Conservation (phyloP, 371 early-diverging fungal genomes). For the Batrachochytrium dendrobatidis region DNA sequence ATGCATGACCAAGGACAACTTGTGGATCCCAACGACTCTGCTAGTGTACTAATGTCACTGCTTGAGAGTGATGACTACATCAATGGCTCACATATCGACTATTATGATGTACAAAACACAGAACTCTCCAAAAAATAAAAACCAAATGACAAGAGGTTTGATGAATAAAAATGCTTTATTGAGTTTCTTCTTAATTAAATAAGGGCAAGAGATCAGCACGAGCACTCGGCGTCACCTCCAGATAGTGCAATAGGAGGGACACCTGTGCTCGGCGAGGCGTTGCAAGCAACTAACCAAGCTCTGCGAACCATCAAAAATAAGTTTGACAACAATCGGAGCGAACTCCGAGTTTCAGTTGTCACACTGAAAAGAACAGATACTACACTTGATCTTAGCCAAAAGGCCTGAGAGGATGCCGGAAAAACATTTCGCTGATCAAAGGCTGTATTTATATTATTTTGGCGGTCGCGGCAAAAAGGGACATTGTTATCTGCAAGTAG, state of each 20-base stretch:
- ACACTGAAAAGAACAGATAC: conserved; percentile 2
- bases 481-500: too few species aligned
- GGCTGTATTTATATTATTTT: too few species aligned
- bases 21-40: conserved; percentile 66
- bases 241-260: conserved; percentile 2
- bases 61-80: conserved; percentile 48
- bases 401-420: conserved; percentile 1
- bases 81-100: conserved; percentile 79
- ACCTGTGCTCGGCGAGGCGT: neutral
- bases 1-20: conserved; percentile 52
- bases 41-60: conserved; percentile 50
- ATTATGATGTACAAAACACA: conserved; percentile 51
- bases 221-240: conserved; percentile 2
- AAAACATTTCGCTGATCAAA: too few species aligned
- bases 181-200: too few species aligned
- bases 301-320: neutral
- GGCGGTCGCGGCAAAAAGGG: too few species aligned
- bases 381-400: conserved; percentile 2
- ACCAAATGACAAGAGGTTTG: too few species aligned
- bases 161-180: too few species aligned
- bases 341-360: conserved; percentile 1
- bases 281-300: neutral
- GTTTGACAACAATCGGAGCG: neutral
- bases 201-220: too few species aligned
- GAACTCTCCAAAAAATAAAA: neutral